Percentiles rank a stretch among this genome's conserved stretches.
Evolutionary conservation across 352 stramenopile genomes (phyloP).

Genomic region (Phytophthora capsici): DNA sequence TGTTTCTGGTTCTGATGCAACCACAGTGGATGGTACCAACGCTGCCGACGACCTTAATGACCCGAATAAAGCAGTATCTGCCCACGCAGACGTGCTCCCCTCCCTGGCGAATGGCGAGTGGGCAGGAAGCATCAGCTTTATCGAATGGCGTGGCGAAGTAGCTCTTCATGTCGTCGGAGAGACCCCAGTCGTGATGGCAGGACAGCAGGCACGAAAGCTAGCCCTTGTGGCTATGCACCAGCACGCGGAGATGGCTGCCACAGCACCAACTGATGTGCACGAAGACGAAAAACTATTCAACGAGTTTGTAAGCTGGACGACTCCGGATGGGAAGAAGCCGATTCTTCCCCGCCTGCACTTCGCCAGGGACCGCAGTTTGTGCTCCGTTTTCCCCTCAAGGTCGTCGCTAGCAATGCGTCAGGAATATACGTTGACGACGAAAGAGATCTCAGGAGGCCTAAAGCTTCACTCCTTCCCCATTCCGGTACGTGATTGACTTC

Average conservation of each 20-base stretch:
- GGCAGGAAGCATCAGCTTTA: slow-evolving; percentile 84
- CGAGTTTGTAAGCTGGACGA: slow-evolving; percentile 84
- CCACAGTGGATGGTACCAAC: slow-evolving; percentile 26
- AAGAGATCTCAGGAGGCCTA: slow-evolving; percentile 85
- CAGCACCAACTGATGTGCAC: slow-evolving; percentile 39
- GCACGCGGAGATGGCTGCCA: slow-evolving; percentile 29
- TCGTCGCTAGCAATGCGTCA: slow-evolving; percentile 70
- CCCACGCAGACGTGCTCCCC: slow-evolving; percentile 46
- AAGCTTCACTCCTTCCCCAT: slow-evolving; percentile 84
- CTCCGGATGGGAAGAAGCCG: slow-evolving; percentile 62
- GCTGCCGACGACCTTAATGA: slow-evolving; percentile 30
- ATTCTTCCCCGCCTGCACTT: slow-evolving; percentile 82
- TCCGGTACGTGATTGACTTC: slow-evolving; percentile 45
- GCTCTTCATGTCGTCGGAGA: slow-evolving; percentile 78
- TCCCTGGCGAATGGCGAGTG: slow-evolving; percentile 72
- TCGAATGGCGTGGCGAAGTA: slow-evolving; percentile 85
- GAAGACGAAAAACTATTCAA: slow-evolving; percentile 88
- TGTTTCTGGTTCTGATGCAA: slow-evolving; percentile 18
- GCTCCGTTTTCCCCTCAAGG: slow-evolving; percentile 62
- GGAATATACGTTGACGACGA: slow-evolving; percentile 84
- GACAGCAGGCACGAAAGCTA: slow-evolving; percentile 77
- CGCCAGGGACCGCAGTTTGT: slow-evolving; percentile 74
- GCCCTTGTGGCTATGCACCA: slow-evolving; percentile 75
- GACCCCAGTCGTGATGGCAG: slow-evolving; percentile 79
- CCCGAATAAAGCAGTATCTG: slow-evolving; percentile 22